phyloP scores from a whole-genome alignment of 495 filamentous ascomycete species.

The Trichoderma erinaceum region DNA sequence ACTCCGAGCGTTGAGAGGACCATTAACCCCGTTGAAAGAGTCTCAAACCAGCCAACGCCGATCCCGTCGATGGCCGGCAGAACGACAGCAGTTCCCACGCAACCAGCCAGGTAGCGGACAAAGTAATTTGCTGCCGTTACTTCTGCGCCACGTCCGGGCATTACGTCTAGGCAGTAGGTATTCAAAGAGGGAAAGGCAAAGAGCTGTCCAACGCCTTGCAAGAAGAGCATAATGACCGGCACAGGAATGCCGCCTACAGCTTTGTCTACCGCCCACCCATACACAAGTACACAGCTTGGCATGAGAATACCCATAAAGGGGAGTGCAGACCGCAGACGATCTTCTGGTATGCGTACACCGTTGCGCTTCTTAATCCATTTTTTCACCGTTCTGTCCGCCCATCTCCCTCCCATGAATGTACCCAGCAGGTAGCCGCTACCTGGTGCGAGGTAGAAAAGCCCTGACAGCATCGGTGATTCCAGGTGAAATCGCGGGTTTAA shows the following conservation, averaged over 20 bases:
- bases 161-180: conserved; percentile 71
- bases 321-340: conserved; percentile 57
- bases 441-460: conserved; percentile 69
- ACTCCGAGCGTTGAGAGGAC: conserved; percentile 39
- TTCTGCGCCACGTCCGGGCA: conserved; percentile 58
- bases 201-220: conserved; percentile 65
- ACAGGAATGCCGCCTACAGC: conserved; percentile 59
- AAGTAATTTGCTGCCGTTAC: conserved; percentile 72
- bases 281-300: conserved; percentile 60
- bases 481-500: conserved; percentile 67
- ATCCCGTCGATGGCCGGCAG: conserved; percentile 60
- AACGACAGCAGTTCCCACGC: conserved; percentile 57
- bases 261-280: conserved; percentile 68
- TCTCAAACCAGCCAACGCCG: conserved; percentile 62
- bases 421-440: conserved; percentile 64
- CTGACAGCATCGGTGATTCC: conserved; percentile 57
- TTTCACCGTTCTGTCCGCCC: conserved; percentile 60
- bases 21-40: conserved; percentile 52
- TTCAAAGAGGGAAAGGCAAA: conserved; percentile 69
- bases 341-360: conserved; percentile 59
- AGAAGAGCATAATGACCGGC: conserved; percentile 62
- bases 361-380: conserved; percentile 53
- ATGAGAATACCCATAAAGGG: conserved; percentile 55
- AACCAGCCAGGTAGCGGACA: conserved; percentile 62
- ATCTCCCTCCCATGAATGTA: conserved; percentile 65